Base-by-base conservation (phyloP, 139 green algal species). In the Bryopsis sp. region DNA sequence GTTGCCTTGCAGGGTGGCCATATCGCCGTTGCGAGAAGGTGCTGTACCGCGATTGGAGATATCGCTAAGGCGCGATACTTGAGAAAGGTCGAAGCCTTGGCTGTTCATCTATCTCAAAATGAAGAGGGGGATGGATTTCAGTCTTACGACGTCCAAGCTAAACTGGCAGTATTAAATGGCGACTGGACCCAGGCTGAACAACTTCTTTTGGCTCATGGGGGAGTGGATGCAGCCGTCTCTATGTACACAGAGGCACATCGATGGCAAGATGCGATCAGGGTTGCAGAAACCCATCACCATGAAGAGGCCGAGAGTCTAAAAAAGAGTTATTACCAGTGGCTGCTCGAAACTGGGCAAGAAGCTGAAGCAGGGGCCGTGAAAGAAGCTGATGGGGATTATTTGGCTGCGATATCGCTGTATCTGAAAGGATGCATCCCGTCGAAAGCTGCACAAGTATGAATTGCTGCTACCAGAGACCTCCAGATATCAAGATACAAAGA, bases 361-460 rank as follows among this genome's bases (percentile, higher is more conserved):
- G 81, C 86, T 73, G 64, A 81, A 70, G 86, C 86, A 15, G 86
- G 74, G 2, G 66, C 67, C 3, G 73, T 92, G 19, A 89, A 86
- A 58, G 86, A 92, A 74, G 39, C 46, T 11, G 83, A 92, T 46
- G 83, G 81, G 0, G 86, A 95, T 71, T 70, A 79, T 74, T 46
- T 89, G 43, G 76, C 73, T 1, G 88, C 88, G 60, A 92, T 95
- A 66, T 72, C 68, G 8, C 75, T 92, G 24, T 92, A 92, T 74
- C 76, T 95, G 43, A 89, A 87, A 47, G 85, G 85, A 0, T 85
- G 86, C 11, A 65, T 89, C 35, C 86, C 88, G 11, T 84, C 75
- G 15, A 73, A 79, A 8, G 88, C 88, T 11, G 84, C 85, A 22
- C 74, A 86, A 68, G 84, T 89, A 38, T n/a, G 39, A n/a, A n/a